Evolutionary conservation across 2,329 filamentous ascomycete species (phyloP).

Genomic region (Stachybotrys chlorohalonatus): DNA sequence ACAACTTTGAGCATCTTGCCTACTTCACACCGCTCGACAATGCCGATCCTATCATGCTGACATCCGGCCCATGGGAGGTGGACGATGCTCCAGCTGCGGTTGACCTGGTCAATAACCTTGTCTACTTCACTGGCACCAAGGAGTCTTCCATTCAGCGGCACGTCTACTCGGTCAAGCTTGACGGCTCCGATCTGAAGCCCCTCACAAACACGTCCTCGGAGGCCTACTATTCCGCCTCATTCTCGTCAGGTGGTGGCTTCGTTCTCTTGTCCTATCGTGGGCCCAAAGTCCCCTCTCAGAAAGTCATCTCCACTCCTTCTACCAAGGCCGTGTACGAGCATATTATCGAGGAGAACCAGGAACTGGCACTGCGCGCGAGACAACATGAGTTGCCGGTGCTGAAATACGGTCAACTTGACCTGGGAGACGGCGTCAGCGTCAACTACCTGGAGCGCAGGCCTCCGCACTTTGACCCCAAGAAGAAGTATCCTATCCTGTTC

Average conservation of each 20-base stretch:
- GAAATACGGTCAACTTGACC: slow-evolving; percentile 74
- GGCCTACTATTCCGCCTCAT: slow-evolving; percentile 74
- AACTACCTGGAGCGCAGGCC: slow-evolving; percentile 78
- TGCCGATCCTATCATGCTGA: slow-evolving; percentile 73
- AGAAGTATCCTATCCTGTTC: slow-evolving; percentile 90
- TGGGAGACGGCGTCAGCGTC: slow-evolving; percentile 62
- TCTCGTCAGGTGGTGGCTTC: slow-evolving; percentile 75
- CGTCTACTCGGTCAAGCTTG: slow-evolving; percentile 79
- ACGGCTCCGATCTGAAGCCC: slow-evolving; percentile 63
- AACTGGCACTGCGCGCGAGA: slow-evolving; percentile 58
- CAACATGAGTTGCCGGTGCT: slow-evolving; percentile 75
- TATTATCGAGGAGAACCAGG: slow-evolving; percentile 68
- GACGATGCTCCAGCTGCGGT: slow-evolving; percentile 75
- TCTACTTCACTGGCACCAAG: slow-evolving; percentile 85
- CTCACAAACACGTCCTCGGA: slow-evolving; percentile 66
- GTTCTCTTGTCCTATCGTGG: slow-evolving; percentile 78
- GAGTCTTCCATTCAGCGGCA: slow-evolving; percentile 85
- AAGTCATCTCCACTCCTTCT: slow-evolving; percentile 74
- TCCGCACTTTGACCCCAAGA: slow-evolving; percentile 74
- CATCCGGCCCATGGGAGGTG: slow-evolving; percentile 87
- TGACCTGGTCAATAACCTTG: slow-evolving; percentile 74
- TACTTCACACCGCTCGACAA: slow-evolving; percentile 89
- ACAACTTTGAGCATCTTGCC: slow-evolving; percentile 82
- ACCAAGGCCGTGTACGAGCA: slow-evolving; percentile 56
- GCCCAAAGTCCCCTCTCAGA: slow-evolving; percentile 83